Evolutionary conservation across 2,329 filamentous ascomycete genomes (phyloP).

Genomic region (Alternaria ethzedia): DNA sequence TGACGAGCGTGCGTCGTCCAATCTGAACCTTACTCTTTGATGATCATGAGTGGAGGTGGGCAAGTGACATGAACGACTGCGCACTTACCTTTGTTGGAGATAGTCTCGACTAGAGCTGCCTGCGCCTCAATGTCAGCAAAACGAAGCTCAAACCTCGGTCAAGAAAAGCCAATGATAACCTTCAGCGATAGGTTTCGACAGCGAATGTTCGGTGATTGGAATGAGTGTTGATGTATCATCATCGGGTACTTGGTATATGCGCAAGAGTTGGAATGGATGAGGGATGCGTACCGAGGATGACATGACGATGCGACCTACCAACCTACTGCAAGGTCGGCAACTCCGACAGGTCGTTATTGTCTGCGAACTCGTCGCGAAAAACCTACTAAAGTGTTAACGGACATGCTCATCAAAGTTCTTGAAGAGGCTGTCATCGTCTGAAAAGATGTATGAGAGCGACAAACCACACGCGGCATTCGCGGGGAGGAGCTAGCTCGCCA

Average conservation of each 20-base stretch:
- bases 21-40: not conserved
- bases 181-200: not conserved
- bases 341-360: not conserved
- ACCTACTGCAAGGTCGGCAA: not conserved
- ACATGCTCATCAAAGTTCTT: not conserved
- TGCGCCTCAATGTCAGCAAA: not conserved
- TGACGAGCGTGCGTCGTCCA: not conserved
- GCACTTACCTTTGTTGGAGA: not conserved
- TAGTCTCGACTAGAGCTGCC: not conserved
- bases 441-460: constrained; percentile 1
- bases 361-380: not conserved
- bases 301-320: not conserved
- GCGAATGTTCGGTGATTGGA: not conserved
- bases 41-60: not conserved
- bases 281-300: not conserved
- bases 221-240: not conserved
- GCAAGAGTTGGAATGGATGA: not conserved
- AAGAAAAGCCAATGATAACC: not conserved
- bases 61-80: not conserved
- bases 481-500: not conserved
- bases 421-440: not conserved
- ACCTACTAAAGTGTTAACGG: not conserved
- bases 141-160: no score
- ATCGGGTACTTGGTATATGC: not conserved
- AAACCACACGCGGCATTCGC: not conserved